These are phyloP conservation scores for Nepenthes alata DNA, from an alignment of 179 eudicot genomes.

Conservation along the genomic window DNA sequence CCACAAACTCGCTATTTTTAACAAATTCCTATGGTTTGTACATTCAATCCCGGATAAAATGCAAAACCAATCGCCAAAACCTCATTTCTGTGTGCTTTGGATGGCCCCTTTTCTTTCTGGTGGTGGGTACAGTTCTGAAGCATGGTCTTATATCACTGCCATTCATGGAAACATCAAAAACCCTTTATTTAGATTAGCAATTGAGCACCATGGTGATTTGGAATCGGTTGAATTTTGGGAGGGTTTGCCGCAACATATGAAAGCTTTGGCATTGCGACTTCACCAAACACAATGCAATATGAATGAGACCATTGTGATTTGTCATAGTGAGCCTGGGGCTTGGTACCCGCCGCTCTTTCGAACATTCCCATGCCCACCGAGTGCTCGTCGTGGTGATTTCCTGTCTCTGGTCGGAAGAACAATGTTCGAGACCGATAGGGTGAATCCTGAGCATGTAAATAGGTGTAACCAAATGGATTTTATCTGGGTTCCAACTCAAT, in stretches of 20 bases:
- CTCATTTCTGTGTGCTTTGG: conserved; percentile 54
- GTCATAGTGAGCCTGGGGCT: conserved; percentile 86
- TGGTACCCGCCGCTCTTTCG: conserved; percentile 64
- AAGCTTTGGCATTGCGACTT: conserved; percentile 34
- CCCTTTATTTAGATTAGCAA: conserved; percentile 35
- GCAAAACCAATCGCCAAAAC: neutral
- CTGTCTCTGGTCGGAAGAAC: conserved; percentile 54
- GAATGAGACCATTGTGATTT: conserved; percentile 46
- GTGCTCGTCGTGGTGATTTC: conserved; percentile 24
- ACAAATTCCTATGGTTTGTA: no score
- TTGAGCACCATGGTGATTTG: conserved; percentile 57
- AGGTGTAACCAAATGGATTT: conserved; percentile 52
- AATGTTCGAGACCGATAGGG: conserved; percentile 74
- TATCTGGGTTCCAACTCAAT: conserved; percentile 71
- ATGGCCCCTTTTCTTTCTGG: conserved; percentile 75
- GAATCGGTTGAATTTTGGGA: conserved; percentile 50
- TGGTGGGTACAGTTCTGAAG: conserved; percentile 78
- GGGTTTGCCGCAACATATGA: conserved; percentile 43
- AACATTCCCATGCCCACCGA: conserved; percentile 52
- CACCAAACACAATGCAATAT: conserved; percentile 28
- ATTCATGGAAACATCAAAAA: conserved; percentile 18
- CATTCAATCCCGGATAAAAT: neutral
- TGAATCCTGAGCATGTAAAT: conserved; percentile 43
- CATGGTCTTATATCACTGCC: conserved; percentile 66
- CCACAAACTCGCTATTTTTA: no score